A percentile compares a stretch with the other conserved stretches of the same genome.
Evolutionary conservation across 306 rosid genomes (phyloP).

Genomic region (Boehmeria nivea): DNA sequence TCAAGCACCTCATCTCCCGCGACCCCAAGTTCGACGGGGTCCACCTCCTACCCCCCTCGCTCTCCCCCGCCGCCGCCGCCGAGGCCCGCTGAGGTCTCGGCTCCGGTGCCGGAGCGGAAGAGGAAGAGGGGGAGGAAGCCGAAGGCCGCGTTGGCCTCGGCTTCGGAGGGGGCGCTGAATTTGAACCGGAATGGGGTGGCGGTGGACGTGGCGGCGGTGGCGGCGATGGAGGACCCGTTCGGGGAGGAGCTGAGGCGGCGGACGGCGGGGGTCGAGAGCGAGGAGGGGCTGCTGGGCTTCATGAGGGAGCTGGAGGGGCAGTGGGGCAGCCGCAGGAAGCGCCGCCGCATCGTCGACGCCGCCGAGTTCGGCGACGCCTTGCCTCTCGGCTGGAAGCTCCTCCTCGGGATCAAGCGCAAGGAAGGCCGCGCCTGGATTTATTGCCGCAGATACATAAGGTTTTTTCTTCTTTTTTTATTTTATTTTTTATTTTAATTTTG

Average conservation of each 20-base stretch:
- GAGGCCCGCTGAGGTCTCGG: constrained; percentile 37
- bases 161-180: constrained; percentile 31
- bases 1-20: constrained; percentile 47
- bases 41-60: constrained; percentile 22
- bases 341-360: constrained; percentile 75
- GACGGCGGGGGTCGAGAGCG: constrained; percentile 53
- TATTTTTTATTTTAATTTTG: not conserved
- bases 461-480: not conserved
- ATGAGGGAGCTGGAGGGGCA: constrained; percentile 72
- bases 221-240: constrained; percentile 43
- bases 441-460: constrained; percentile 85
- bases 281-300: constrained; percentile 64
- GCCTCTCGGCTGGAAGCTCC: constrained; percentile 75
- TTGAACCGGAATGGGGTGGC: constrained; percentile 43
- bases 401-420: constrained; percentile 68
- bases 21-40: constrained; percentile 65
- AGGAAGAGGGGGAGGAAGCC: constrained; percentile 85
- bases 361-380: constrained; percentile 51
- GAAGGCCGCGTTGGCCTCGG: constrained; percentile 37
- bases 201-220: constrained; percentile 37
- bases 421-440: constrained; percentile 85
- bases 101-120: constrained; percentile 32
- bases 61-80: constrained; percentile 24
- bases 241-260: constrained; percentile 55
- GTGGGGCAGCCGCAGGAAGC: constrained; percentile 85